phyloP scores from a whole-genome alignment of 208 protist species.

The Leishmania gerbilli region DNA sequence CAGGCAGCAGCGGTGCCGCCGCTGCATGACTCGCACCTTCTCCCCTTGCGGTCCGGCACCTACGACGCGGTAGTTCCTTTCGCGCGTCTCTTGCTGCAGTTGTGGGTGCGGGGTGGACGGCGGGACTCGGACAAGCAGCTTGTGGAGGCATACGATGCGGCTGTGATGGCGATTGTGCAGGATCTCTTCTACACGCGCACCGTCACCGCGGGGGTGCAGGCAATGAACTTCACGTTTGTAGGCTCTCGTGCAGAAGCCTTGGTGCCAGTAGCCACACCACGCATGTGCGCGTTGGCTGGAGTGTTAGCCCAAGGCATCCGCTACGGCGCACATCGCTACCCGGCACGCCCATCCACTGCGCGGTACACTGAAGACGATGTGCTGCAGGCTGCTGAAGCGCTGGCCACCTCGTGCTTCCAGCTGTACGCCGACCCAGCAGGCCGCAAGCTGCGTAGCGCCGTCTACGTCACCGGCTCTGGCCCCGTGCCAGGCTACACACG shows the following conservation, averaged over 20 bases:
- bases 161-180: constrained; percentile 15
- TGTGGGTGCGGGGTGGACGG: constrained; percentile 29
- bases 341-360: background rate
- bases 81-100: constrained; percentile 29
- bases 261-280: constrained; percentile 25
- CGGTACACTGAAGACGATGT: constrained; percentile 20
- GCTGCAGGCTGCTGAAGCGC: constrained; percentile 43
- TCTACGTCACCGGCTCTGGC: constrained; percentile 24
- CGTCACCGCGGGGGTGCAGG: background rate
- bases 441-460: constrained; percentile 10
- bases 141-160: constrained; percentile 23
- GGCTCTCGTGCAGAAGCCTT: constrained; percentile 8
- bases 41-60: constrained; percentile 18
- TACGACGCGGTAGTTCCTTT: constrained; percentile 28
- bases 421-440: constrained; percentile 30
- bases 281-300: constrained; percentile 26
- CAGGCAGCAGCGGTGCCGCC: constrained; percentile 1
- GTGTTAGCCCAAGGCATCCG: constrained; percentile 37
- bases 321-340: constrained; percentile 30
- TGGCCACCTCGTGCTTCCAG: constrained; percentile 47
- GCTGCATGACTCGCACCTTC: constrained; percentile 8
- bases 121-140: constrained; percentile 13
- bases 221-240: constrained; percentile 44
- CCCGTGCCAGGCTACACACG: constrained; percentile 9
- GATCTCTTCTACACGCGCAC: constrained; percentile 36